phyloP scores from a whole-genome alignment of 2,329 filamentous ascomycete genomes.

The Alternaria gansuensis region DNA sequence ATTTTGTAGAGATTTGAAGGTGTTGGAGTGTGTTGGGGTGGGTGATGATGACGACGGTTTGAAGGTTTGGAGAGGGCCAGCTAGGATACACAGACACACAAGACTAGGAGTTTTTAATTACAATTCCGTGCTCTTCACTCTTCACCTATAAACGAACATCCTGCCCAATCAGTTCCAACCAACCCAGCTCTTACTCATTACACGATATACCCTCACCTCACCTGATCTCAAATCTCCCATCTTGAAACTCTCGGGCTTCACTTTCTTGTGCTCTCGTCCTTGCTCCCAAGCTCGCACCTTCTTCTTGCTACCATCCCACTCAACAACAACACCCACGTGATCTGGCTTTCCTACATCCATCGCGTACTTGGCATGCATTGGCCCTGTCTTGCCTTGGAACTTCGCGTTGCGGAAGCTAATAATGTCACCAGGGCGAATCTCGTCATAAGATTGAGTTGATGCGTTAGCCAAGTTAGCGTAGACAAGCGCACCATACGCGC shows the following conservation, averaged over 20 bases:
- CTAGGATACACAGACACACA: constrained; percentile 1
- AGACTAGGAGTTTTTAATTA: constrained; percentile 6
- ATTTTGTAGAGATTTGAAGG: background rate
- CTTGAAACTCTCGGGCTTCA: constrained; percentile 93
- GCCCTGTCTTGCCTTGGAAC: constrained; percentile 93
- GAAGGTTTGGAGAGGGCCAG: background rate
- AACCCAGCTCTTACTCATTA: constrained; percentile 91
- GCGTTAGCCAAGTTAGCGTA: constrained; percentile 97
- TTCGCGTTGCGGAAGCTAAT: constrained; percentile 90
- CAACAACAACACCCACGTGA: constrained; percentile 89
- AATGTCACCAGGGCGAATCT: constrained; percentile 93
- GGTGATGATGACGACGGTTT: background rate
- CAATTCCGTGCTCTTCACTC: background rate
- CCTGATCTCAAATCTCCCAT: constrained; percentile 90
- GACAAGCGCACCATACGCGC: constrained; percentile 88
- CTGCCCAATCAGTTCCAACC: constrained; percentile 68
- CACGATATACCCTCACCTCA: constrained; percentile 96
- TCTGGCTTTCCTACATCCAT: constrained; percentile 86
- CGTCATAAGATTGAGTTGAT: constrained; percentile 85
- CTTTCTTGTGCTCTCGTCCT: constrained; percentile 89
- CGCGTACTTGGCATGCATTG: constrained; percentile 94
- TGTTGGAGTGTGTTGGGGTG: background rate
- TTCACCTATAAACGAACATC: background rate
- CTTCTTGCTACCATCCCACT: constrained; percentile 99
- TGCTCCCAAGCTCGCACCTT: constrained; percentile 97